Conservation (phyloP, 2,329 filamentous ascomycete genomes). For the Hawksworthiomyces lignivorus region DNA sequence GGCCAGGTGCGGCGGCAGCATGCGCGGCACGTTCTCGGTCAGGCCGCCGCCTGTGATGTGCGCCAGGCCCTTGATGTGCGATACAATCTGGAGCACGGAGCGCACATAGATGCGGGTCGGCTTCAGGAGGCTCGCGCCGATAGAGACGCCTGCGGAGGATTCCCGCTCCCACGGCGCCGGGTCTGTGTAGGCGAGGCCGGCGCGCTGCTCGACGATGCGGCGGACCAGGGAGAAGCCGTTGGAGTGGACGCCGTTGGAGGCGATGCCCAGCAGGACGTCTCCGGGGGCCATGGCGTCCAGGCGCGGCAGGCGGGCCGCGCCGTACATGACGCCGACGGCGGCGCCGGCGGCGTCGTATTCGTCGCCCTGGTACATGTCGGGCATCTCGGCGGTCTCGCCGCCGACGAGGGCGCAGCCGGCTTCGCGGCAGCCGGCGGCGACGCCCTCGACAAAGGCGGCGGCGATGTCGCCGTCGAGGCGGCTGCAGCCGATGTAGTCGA, state of each 20-base stretch:
- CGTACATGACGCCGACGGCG: slow-evolving; percentile 74
- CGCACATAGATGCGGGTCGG: slow-evolving; percentile 94
- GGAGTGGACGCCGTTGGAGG: slow-evolving; percentile 82
- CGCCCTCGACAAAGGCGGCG: slow-evolving; percentile 81
- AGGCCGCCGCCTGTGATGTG: slow-evolving; percentile 96
- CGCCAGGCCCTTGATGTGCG: slow-evolving; percentile 79
- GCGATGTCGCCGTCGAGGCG: slow-evolving; percentile 72
- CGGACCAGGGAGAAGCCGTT: slow-evolving; percentile 98
- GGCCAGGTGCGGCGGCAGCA: slow-evolving; percentile 71
- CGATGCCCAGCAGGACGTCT: slow-evolving; percentile 79
- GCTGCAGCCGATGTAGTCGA: slow-evolving; percentile 96
- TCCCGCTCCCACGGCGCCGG: slow-evolving; percentile 64
- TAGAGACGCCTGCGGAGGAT: slow-evolving; percentile 32
- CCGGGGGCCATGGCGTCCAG: slow-evolving; percentile 69
- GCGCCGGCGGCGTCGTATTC: slow-evolving; percentile 92
- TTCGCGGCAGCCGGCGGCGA: slow-evolving; percentile 78
- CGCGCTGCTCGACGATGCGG: slow-evolving; percentile 71
- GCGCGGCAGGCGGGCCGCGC: slow-evolving; percentile 64
- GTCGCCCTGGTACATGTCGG: slow-evolving; percentile 79
- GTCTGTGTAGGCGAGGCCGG: slow-evolving; percentile 63
- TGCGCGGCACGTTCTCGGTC: slow-evolving; percentile 87
- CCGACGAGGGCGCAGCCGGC: slow-evolving; percentile 88
- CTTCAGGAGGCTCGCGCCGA: slow-evolving; percentile 74
- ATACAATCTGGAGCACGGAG: slow-evolving; percentile 56
- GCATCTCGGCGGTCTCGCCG: slow-evolving; percentile 98